Conservation (phyloP, 2,329 filamentous ascomycete genomes). For the Aspergillus pseudonomiae region DNA sequence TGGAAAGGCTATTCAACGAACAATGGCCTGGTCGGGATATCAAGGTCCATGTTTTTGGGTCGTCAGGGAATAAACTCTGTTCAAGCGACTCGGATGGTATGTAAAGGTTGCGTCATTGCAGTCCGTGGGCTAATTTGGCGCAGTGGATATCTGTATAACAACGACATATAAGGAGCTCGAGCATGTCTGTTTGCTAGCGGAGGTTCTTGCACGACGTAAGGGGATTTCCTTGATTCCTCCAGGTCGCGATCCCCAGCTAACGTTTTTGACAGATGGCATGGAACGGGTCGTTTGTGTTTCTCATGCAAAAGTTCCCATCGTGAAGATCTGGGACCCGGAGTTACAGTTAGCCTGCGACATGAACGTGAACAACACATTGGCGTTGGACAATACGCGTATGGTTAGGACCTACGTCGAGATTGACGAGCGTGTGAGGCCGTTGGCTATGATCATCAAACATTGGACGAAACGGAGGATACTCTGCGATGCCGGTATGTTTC, state of each 20-base stretch:
- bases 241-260: constrained; percentile 18
- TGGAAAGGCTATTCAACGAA: constrained; percentile 84
- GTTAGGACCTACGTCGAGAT: constrained; percentile 95
- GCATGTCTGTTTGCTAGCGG: constrained; percentile 86
- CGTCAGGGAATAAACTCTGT: constrained; percentile 91
- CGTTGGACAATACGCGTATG: constrained; percentile 95
- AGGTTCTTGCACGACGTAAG: constrained; percentile 82
- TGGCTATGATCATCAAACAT: constrained; percentile 97
- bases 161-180: constrained; percentile 87
- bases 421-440: constrained; percentile 83
- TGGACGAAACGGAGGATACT: constrained; percentile 92
- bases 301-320: constrained; percentile 94
- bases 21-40: constrained; percentile 93
- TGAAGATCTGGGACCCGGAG: constrained; percentile 98
- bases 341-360: constrained; percentile 89
- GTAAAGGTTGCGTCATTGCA: constrained; percentile 29
- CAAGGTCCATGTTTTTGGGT: constrained; percentile 93
- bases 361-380: constrained; percentile 97
- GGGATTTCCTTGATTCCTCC: constrained; percentile 15
- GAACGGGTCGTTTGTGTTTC: constrained; percentile 93
- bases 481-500: constrained; percentile 85
- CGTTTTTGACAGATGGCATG: constrained; percentile 74
- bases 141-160: constrained; percentile 97
- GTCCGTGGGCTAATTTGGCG: constrained; percentile 26
- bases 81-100: constrained; percentile 94